These are phyloP conservation scores for Herpetomonas tarakana DNA, from an alignment of 208 protist species.

Conservation along the genomic window DNA sequence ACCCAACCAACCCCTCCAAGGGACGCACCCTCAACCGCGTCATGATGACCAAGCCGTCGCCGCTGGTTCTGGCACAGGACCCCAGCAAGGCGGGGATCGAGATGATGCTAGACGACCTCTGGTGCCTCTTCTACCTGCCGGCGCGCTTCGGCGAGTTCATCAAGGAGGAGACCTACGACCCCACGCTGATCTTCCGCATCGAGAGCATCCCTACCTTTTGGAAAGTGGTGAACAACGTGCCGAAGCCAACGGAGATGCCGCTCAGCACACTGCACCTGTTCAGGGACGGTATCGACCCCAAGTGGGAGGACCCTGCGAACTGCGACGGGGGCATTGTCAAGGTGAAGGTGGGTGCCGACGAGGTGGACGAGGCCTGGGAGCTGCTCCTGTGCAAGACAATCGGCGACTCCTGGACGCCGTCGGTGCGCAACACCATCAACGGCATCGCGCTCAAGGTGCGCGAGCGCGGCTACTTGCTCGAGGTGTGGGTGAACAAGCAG, in stretches of 20 bases:
- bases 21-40: conserved; percentile 65
- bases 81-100: conserved; percentile 33
- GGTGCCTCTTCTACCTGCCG: conserved; percentile 82
- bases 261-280: conserved; percentile 94
- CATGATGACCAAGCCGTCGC: conserved; percentile 50
- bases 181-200: conserved; percentile 73
- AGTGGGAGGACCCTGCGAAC: conserved; percentile 95
- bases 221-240: conserved; percentile 94
- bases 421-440: conserved; percentile 69
- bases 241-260: conserved; percentile 62
- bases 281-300: conserved; percentile 93
- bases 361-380: conserved; percentile 80
- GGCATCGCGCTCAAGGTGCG: conserved; percentile 81
- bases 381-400: conserved; percentile 76
- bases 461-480: conserved; percentile 60
- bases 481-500: conserved; percentile 82
- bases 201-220: conserved; percentile 84
- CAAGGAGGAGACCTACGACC: conserved; percentile 79
- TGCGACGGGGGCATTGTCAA: conserved; percentile 81
- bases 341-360: conserved; percentile 32
- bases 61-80: conserved; percentile 48
- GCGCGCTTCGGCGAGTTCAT: conserved; percentile 43
- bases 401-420: conserved; percentile 75
- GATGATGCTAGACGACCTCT: conserved; percentile 72
- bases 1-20: conserved; percentile 11